Evolutionary conservation across 176 grass and related monocot species (phyloP), one percentile per base, ranked within the genome.

Genomic region (Oryza rufipogon): DNA sequence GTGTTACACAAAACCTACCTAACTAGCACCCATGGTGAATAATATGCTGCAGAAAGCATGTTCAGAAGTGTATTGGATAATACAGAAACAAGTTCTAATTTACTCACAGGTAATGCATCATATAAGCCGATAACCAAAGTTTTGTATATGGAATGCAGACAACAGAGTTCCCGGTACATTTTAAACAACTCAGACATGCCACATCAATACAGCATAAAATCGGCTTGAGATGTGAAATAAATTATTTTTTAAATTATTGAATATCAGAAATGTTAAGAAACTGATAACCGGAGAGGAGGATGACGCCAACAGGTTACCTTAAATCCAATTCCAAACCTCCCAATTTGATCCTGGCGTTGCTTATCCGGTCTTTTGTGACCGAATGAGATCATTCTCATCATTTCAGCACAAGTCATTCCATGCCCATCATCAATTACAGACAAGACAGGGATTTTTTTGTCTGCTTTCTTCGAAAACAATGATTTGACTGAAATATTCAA

Each of bases 321-420:
- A 85, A 97, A 94, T 76, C 94, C 92, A 33, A 97, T 97, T 68
- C 94, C 92, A 75, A 97, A 97, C 84, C 88, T 88, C 22, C 94
- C 94, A 68, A 94, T 92, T 36, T 85, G 79, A 89, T 94, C 86
- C 64, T 81, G 47, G 8, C 46, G 34, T 58, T 89, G 65, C 74
- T 58, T 68, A 75, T 82, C 79, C 68, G 86, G 86, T 64, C 87
- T 81, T 86, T 86, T 94, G 58, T 97, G 94, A 87, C 94, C 94
- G 87, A 97, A 97, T 22, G 92, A 91, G 10, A 97, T 87, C 90
- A 97, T 97, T 83, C 85, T 94, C 83, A 89, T 85, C 65, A 94
- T 89, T 75, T 94, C 88, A 81, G 38, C 3, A 85, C 94, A 87
- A 44, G 73, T 73, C 94, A 94, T 97, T 74, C 94, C 94, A 77